Evolutionary conservation across 345 rosid genomes (phyloP).

Genomic region (Physaria fendleri): DNA sequence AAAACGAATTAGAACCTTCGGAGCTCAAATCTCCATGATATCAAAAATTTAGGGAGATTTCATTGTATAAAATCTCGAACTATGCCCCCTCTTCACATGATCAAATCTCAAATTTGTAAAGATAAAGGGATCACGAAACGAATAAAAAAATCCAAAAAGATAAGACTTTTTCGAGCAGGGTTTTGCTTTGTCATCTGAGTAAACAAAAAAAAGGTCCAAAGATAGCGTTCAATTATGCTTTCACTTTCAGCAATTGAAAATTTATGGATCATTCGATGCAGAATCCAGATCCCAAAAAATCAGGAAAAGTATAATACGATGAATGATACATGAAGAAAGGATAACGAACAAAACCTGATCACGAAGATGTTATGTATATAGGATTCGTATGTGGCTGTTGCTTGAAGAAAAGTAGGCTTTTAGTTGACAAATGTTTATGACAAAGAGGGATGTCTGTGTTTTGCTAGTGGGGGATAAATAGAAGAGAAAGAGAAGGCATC

Average conservation of each 20-base stretch:
- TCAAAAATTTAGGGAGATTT: not conserved
- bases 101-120: not conserved
- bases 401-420: no score
- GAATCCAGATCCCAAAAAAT: not conserved
- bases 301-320: not conserved
- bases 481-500: no score
- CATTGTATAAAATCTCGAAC: not conserved
- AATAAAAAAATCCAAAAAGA: not conserved
- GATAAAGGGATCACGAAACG: not conserved
- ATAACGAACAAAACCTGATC: slow-evolving; percentile 1
- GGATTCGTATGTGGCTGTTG: not conserved
- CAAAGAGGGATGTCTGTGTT: no score
- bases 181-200: not conserved
- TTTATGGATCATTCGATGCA: not conserved
- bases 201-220: no score
- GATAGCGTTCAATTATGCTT: not conserved
- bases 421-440: no score
- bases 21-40: not conserved
- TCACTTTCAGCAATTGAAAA: not conserved
- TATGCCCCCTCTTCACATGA: not conserved
- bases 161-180: not conserved
- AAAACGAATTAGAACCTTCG: not conserved
- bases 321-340: not conserved
- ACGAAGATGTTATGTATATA: not conserved
- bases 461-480: no score